Base-by-base conservation (phyloP, 805 yeast species). In the Candida piceae region DNA sequence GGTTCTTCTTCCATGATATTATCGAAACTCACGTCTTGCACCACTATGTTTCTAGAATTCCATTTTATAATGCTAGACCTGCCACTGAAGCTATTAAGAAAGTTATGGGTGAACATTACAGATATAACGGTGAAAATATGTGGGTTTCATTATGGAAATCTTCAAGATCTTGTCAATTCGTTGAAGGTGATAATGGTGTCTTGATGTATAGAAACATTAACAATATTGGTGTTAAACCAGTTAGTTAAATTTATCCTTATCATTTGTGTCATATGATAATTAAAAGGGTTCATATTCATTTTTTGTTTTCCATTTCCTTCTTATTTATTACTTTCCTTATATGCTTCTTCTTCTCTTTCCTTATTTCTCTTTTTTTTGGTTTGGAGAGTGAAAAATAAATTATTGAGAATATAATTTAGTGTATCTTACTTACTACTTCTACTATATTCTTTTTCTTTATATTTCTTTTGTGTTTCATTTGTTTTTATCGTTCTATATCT, bases 21-120 rank as follows among this genome's bases (percentile, higher is more conserved):
- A 84, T 85, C 55, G 95, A 85, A 66, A 86, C 95, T 36, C 95
- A 85, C 58, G 95, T 86, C 37, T 71, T 82, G 52, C 95, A 85
- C 66, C 95, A 85, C 65, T 86, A 74, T 61, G 79, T 76, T 45
- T 80, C 89, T 9, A 70, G 94, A 61, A 84, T 85, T 48, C 95
- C 95, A 32, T 86, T 86, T 67, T 85, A 85, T 71, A 80, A 84
- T 52, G 94, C 81, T n/a, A 72, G 90, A 60, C 77, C 75, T 54
- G 93, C 84, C 33, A 71, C 86, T 41, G 86, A 66, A 43, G 90
- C 84, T 37, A 80, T 85, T 62, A 76, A 79, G 66, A 76, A 79
- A 62, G 90, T 82, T 42, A 80, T 85, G 93, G 95, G 95, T 51
- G 72, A 74, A 47, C 87, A 83, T 62, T 86, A 85, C 68, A 71